Evolutionary conservation across 2,329 filamentous ascomycete species (phyloP).

Genomic region (Ophiobolus disseminans): DNA sequence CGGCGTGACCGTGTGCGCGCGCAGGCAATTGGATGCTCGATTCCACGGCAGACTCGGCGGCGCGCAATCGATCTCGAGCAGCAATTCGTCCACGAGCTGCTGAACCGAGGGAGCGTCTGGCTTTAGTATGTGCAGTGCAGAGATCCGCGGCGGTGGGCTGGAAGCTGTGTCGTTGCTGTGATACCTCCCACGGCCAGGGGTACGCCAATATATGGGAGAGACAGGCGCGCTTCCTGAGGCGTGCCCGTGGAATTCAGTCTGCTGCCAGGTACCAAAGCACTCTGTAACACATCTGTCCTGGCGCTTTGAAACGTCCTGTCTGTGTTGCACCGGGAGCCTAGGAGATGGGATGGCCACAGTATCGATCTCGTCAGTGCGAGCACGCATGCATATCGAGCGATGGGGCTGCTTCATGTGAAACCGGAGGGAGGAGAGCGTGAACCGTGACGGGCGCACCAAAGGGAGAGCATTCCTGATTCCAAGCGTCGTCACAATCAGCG

Average conservation of each 20-base stretch:
- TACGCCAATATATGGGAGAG: slow-evolving; percentile 50
- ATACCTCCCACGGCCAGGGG: slow-evolving; percentile 45
- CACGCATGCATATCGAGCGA: slow-evolving; percentile 48
- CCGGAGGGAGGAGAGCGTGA: slow-evolving; percentile 40
- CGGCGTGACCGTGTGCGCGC: slow-evolving; percentile 32
- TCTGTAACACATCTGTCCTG: slow-evolving; percentile 47
- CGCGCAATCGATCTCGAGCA: slow-evolving; percentile 28
- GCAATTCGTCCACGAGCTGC: slow-evolving; percentile 44
- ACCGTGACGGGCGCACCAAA: slow-evolving; percentile 46
- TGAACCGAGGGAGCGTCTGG: slow-evolving; percentile 34
- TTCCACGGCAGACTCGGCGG: slow-evolving; percentile 47
- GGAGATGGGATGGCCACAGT: slow-evolving; percentile 34
- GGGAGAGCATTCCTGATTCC: slow-evolving; percentile 36
- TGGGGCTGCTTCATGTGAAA: slow-evolving; percentile 47
- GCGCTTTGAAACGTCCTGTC: slow-evolving; percentile 47
- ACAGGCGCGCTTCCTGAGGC: slow-evolving; percentile 43
- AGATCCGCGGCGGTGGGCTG: slow-evolving; percentile 42
- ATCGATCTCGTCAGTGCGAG: slow-evolving; percentile 47
- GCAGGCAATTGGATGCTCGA: slow-evolving; percentile 37
- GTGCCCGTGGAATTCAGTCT: slow-evolving; percentile 40
- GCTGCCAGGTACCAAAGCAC: slow-evolving; percentile 50
- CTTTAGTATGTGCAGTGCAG: slow-evolving; percentile 49
- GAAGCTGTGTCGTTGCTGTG: slow-evolving; percentile 49
- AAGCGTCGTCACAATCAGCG: slow-evolving; percentile 39
- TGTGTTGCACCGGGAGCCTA: slow-evolving; percentile 47